Base-by-base conservation (phyloP, 2,329 filamentous ascomycete genomes). In the Polytolypa hystricis region DNA sequence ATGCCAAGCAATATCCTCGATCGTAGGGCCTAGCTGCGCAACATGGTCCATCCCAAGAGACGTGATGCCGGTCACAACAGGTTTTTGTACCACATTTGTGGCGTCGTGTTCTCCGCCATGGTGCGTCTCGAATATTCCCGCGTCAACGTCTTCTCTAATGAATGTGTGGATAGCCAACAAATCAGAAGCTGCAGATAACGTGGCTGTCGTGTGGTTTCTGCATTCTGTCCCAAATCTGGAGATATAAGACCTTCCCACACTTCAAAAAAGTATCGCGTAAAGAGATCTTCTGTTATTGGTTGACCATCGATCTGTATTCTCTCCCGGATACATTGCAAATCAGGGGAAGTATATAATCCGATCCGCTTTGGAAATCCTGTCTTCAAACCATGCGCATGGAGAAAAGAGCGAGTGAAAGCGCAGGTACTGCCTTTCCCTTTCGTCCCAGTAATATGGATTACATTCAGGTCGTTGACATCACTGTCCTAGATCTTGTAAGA, bases 391-490 rank as follows among this genome's bases (percentile, higher is more conserved):
- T 57, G 48, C n/a, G 38, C 42, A n/a, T 64, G 59, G 30, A 84
- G 67, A 42, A 84, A 75, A 5, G 73, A 74, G 42, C 75, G 68
- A 39, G 74, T 66, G 45, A 79, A 82, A 26, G 78, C 79, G 50
- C 79, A 84, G 1, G 78, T 81, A 49, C 73, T 79, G 18, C 80
- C 81, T 57, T 84, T 85, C 4, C 81, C 81, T 55, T 84, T 84
- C n/a, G 79, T 84, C 4, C 81, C 81, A 16, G 79, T 73, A 17
- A 85, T 71, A 56, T 84, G 79, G 26, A 85, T 54, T 17, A 82
- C 67, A 46, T 81, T 81, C 19, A 84, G 59, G n/a, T 62, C 61
- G 45, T 74, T 59, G 26, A 83, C 57, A 43, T 77, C 72, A 9
- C 18, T 28, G 26, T 48, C 47, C 52, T 56, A 37, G 20, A 37